These are phyloP conservation scores for Cystofilobasidium ferigula DNA, from an alignment of 768 basidiomycete genomes.

Conservation along the genomic window DNA sequence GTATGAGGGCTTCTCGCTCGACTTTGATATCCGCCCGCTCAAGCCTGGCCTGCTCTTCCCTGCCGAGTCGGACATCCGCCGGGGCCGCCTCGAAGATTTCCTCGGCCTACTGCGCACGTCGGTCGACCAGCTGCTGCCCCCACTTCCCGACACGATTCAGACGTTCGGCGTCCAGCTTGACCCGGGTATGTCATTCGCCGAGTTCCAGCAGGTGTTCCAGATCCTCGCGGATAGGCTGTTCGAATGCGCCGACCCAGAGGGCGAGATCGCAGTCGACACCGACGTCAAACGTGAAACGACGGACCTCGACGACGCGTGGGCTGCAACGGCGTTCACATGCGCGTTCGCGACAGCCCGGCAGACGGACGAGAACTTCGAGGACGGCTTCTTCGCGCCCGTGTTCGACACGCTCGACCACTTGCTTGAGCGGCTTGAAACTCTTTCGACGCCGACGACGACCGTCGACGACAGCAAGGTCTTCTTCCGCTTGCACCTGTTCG, in stretches of 20 bases:
- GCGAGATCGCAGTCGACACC: neutral
- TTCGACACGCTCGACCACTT: constrained; percentile 41
- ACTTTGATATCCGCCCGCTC: constrained; percentile 36
- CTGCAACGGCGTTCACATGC: constrained; percentile 41
- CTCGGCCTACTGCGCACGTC: constrained; percentile 40
- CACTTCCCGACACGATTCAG: constrained; percentile 30
- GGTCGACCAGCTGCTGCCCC: constrained; percentile 32
- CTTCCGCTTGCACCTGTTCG: constrained; percentile 50
- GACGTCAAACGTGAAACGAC: constrained; percentile 32
- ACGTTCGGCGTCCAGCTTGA: constrained; percentile 36
- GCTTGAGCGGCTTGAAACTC: constrained; percentile 29
- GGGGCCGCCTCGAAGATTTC: constrained; percentile 53
- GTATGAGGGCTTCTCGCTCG: constrained; percentile 34
- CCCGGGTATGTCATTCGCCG: constrained; percentile 41
- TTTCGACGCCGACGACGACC: constrained; percentile 31
- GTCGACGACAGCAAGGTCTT: constrained; percentile 38
- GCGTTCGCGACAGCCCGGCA: constrained; percentile 47
- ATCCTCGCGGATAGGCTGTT: constrained; percentile 44
- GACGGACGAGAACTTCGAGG: constrained; percentile 36
- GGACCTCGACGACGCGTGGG: neutral
- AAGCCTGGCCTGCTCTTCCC: constrained; percentile 33
- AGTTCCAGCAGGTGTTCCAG: constrained; percentile 41
- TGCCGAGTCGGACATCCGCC: constrained; percentile 45
- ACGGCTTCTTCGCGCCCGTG: constrained; percentile 36
- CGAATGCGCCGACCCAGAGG: constrained; percentile 38